Evolutionary conservation across 2,329 filamentous ascomycete species (phyloP).

Genomic region (Colletotrichum sp.): DNA sequence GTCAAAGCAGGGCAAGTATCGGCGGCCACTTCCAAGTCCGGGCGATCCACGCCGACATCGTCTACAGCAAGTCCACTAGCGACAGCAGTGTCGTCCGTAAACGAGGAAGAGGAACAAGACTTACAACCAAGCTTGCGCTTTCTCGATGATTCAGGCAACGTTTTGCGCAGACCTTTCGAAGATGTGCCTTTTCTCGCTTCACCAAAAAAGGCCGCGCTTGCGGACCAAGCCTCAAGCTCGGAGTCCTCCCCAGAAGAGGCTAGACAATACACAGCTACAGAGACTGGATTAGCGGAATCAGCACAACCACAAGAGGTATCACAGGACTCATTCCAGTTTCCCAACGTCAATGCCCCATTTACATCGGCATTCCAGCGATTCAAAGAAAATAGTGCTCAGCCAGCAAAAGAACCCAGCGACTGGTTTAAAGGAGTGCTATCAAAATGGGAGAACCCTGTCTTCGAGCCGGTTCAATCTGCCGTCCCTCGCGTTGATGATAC

Average conservation of each 20-base stretch:
- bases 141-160: constrained; percentile 43
- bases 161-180: constrained; percentile 52
- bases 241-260: background rate
- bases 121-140: constrained; percentile 27
- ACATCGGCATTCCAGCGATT: constrained; percentile 1
- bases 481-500: constrained; percentile 47
- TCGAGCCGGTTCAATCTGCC: constrained; percentile 52
- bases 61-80: background rate
- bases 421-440: constrained; percentile 69
- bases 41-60: background rate
- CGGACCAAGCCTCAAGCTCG: background rate
- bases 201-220: background rate
- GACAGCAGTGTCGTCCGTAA: background rate
- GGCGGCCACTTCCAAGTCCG: background rate
- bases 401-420: constrained; percentile 30
- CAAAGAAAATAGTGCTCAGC: background rate
- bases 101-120: background rate
- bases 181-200: constrained; percentile 26
- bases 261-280: background rate
- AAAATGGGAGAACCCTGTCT: constrained; percentile 80
- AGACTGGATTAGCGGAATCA: background rate
- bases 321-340: background rate
- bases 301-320: background rate
- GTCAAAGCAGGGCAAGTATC: constrained; percentile 33
- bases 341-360: background rate